Conservation (phyloP, 1,139 yeast genomes). For the Pichia sp. region DNA sequence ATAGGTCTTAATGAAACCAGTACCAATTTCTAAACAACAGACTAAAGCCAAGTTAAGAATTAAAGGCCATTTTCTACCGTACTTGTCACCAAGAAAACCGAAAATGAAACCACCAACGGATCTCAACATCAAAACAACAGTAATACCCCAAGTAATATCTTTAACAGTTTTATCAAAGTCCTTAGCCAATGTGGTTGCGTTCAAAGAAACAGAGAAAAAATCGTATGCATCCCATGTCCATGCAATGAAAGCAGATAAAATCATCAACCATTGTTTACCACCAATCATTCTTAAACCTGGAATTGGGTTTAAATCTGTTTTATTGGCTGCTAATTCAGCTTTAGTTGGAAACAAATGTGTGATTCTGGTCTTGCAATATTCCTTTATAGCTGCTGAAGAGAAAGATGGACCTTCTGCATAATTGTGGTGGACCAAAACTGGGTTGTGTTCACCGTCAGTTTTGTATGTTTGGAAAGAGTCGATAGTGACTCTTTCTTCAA, state of each 20-base stretch:
- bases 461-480: conserved; percentile 10
- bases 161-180: conserved; percentile 41
- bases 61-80: conserved; percentile 69
- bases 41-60: conserved; percentile 45
- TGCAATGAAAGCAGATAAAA: conserved; percentile 54
- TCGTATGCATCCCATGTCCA: conserved; percentile 83
- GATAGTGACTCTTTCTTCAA: neutral
- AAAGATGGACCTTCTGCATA: conserved; percentile 22
- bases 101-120: conserved; percentile 71
- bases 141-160: conserved; percentile 71
- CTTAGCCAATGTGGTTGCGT: conserved; percentile 47
- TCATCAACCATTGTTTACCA: conserved; percentile 52
- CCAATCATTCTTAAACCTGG: conserved; percentile 41
- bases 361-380: conserved; percentile 33
- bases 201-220: conserved; percentile 61
- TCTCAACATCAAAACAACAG: conserved; percentile 70
- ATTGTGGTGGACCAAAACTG: neutral
- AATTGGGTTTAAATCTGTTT: conserved; percentile 40
- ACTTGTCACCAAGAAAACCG: conserved; percentile 58
- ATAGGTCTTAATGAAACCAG: conserved; percentile 62
- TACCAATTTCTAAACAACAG: conserved; percentile 56
- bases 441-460: conserved; percentile 5
- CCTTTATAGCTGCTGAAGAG: conserved; percentile 22
- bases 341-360: conserved; percentile 36
- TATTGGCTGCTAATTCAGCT: conserved; percentile 23